These are phyloP conservation scores for Bipolaris gigantea DNA, from an alignment of 2,329 filamentous ascomycete genomes.

Conservation along the genomic window DNA sequence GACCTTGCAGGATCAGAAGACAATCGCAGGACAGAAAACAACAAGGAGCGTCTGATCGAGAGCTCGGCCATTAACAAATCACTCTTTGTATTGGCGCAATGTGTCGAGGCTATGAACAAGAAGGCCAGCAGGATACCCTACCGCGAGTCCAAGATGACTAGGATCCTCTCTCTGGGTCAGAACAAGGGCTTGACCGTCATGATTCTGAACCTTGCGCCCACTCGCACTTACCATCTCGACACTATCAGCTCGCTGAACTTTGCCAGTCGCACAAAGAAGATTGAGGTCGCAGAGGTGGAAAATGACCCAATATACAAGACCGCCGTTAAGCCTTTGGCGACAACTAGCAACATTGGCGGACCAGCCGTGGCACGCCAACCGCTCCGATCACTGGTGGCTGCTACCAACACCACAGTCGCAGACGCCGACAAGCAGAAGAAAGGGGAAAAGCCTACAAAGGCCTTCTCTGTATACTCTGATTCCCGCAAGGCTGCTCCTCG, in stretches of 20 bases:
- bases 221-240: conserved; percentile 91
- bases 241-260: conserved; percentile 93
- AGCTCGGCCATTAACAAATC: conserved; percentile 98
- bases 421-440: conserved; percentile 56
- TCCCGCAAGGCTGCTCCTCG: conserved; percentile 35
- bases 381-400: conserved; percentile 73
- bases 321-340: conserved; percentile 43
- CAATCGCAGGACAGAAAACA: conserved; percentile 91
- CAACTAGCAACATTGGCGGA: conserved; percentile 40
- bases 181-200: conserved; percentile 95
- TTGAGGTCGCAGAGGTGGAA: conserved; percentile 92
- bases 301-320: conserved; percentile 81
- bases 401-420: conserved; percentile 71
- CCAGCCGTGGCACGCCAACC: conserved; percentile 67
- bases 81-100: conserved; percentile 90
- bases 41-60: conserved; percentile 88
- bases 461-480: conserved; percentile 86
- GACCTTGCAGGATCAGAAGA: conserved; percentile 95
- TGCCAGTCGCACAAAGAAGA: conserved; percentile 92
- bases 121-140: conserved; percentile 80
- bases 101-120: conserved; percentile 88
- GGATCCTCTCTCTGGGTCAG: conserved; percentile 87
- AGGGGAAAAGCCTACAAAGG: conserved; percentile 72
- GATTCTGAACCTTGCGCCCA: conserved; percentile 90
- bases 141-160: conserved; percentile 95